Percentiles rank a stretch among this genome's conserved stretches.
Conservation (phyloP, 192 early-diverging fungal genomes). For the Podila epicladia region DNA sequence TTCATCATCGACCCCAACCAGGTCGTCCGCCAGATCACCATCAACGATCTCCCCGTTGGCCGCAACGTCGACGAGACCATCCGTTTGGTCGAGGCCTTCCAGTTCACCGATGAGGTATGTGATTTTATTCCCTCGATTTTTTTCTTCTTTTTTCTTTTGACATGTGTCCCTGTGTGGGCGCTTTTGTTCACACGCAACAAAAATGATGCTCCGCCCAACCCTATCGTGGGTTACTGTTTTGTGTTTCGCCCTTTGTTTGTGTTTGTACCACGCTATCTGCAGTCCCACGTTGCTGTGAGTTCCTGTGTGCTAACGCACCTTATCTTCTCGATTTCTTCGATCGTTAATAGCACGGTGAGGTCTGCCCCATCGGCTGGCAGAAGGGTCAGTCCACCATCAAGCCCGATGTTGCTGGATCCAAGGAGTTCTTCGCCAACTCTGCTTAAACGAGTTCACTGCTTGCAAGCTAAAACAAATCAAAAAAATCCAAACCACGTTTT, state of each 20-base stretch:
- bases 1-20: slow-evolving; percentile 94
- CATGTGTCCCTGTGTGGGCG: background rate
- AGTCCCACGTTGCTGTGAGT: background rate
- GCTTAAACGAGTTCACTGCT: slow-evolving; percentile 19
- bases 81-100: slow-evolving; percentile 90
- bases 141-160: too few species aligned
- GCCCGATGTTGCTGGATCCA: slow-evolving; percentile 51
- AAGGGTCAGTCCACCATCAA: slow-evolving; percentile 67
- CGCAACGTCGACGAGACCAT: slow-evolving; percentile 88
- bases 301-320: slow-evolving; percentile 5
- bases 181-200: background rate
- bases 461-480: background rate
- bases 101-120: slow-evolving; percentile 87
- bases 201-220: slow-evolving; percentile 3
- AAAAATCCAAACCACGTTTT: background rate
- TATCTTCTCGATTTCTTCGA: background rate
- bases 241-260: background rate
- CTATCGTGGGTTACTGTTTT: background rate
- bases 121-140: background rate
- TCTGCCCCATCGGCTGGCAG: slow-evolving; percentile 88
- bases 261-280: background rate
- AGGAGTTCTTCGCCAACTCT: slow-evolving; percentile 53
- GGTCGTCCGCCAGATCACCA: slow-evolving; percentile 86
- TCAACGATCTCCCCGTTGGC: slow-evolving; percentile 92
- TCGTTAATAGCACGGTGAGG: slow-evolving; percentile 66